Evolutionary conservation across 306 rosid genomes (phyloP).

Genomic region (Prinsepia uniflora): DNA sequence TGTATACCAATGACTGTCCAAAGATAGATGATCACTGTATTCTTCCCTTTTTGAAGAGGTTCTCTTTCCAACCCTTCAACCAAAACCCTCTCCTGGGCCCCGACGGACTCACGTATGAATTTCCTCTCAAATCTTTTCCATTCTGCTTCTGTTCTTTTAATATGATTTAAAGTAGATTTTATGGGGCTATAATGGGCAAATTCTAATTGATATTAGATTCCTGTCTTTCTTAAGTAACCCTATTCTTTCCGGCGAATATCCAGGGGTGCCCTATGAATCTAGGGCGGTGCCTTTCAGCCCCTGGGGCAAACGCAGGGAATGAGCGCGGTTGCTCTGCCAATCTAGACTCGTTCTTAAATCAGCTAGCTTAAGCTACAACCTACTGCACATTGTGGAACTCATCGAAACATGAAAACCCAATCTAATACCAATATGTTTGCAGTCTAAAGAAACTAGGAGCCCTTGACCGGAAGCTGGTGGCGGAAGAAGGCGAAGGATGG

Average conservation of each 20-base stretch:
- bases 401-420: background rate
- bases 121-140: background rate
- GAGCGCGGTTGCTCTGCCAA: background rate
- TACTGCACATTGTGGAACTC: background rate
- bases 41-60: slow-evolving; percentile 42
- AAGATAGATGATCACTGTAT: slow-evolving; percentile 31
- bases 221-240: background rate
- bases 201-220: background rate
- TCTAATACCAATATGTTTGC: slow-evolving; percentile 16
- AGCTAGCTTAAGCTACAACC: background rate
- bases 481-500: slow-evolving; percentile 57
- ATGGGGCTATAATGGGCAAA: background rate
- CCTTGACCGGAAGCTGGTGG: slow-evolving; percentile 43
- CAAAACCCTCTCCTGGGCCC: slow-evolving; percentile 88
- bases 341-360: background rate
- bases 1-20: slow-evolving; percentile 77
- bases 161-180: background rate
- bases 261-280: background rate
- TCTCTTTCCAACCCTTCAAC: slow-evolving; percentile 64
- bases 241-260: background rate
- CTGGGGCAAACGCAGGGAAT: background rate
- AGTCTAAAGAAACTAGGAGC: slow-evolving; percentile 68
- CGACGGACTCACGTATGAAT: slow-evolving; percentile 42
- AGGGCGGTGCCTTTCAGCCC: background rate
- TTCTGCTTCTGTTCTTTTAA: background rate